Conservation (phyloP, 805 yeast species). For the Blastobotrys robertii region DNA sequence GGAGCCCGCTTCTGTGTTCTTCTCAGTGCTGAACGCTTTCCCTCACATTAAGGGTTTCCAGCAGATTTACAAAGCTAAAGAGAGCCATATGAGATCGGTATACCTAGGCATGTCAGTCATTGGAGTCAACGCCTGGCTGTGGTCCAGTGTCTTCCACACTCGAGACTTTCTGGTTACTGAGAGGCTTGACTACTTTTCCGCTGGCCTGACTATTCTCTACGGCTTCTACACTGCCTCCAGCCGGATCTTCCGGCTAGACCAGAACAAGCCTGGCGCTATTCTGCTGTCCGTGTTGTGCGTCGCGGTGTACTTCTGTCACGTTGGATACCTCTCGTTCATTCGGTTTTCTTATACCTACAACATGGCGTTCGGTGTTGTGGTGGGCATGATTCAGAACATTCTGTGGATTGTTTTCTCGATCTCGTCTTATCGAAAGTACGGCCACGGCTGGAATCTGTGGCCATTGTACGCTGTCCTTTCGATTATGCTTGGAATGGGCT, state of each 20-base stretch:
- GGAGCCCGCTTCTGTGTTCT: constrained; percentile 70
- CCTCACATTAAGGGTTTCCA: constrained; percentile 47
- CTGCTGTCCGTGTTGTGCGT: constrained; percentile 35
- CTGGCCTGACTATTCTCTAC: constrained; percentile 75
- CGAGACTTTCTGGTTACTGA: constrained; percentile 77
- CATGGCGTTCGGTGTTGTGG: constrained; percentile 77
- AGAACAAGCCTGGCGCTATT: constrained; percentile 23
- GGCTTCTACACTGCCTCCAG: constrained; percentile 64
- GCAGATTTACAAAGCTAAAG: constrained; percentile 25
- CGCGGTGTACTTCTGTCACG: constrained; percentile 50
- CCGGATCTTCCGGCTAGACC: constrained; percentile 53
- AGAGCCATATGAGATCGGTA: constrained; percentile 21
- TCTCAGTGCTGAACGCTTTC: constrained; percentile 60
- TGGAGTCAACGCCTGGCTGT: constrained; percentile 82
- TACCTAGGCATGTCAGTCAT: constrained; percentile 45
- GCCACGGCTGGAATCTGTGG: constrained; percentile 32
- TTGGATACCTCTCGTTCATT: constrained; percentile 47
- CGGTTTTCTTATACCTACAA: constrained; percentile 91
- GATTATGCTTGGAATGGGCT: constrained; percentile 68
- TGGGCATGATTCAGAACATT: constrained; percentile 69
- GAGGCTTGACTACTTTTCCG: constrained; percentile 81
- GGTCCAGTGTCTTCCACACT: constrained; percentile 78
- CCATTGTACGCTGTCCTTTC: constrained; percentile 44
- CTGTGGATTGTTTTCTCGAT: constrained; percentile 34
- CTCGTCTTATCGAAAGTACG: constrained; percentile 18